Evolutionary conservation across 495 filamentous ascomycete genomes (phyloP).

Genomic region (Venustampulla echinocandica): DNA sequence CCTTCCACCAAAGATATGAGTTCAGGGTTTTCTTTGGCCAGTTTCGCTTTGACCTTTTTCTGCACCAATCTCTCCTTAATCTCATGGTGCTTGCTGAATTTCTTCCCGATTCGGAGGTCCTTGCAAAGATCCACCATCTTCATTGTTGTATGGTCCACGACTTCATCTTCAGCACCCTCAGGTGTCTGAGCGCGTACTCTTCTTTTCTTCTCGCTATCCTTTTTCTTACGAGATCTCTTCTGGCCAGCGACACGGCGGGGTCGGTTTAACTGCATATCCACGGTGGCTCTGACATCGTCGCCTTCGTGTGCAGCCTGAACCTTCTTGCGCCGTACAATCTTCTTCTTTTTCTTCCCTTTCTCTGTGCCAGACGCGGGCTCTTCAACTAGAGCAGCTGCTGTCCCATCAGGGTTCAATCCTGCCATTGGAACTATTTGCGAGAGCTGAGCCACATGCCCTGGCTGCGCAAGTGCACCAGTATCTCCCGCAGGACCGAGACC

Average conservation of each 20-base stretch:
- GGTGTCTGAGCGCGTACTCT: slow-evolving; percentile 53
- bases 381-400: slow-evolving; percentile 29
- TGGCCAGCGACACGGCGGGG: slow-evolving; percentile 1
- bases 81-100: slow-evolving; percentile 59
- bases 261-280: slow-evolving; percentile 13
- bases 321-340: slow-evolving; percentile 7
- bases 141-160: slow-evolving; percentile 58
- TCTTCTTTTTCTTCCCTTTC: slow-evolving; percentile 18
- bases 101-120: slow-evolving; percentile 69
- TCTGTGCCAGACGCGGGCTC: slow-evolving; percentile 9
- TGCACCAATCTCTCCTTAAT: slow-evolving; percentile 39
- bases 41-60: slow-evolving; percentile 30
- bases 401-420: slow-evolving; percentile 19
- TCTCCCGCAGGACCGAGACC: slow-evolving; percentile 8
- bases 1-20: slow-evolving; percentile 14
- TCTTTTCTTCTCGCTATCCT: slow-evolving; percentile 22
- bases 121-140: slow-evolving; percentile 80
- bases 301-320: slow-evolving; percentile 17
- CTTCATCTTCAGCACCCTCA: slow-evolving; percentile 63
- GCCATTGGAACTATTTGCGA: slow-evolving; percentile 15
- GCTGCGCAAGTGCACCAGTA: not conserved
- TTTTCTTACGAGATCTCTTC: slow-evolving; percentile 10
- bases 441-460: slow-evolving; percentile 4
- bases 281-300: slow-evolving; percentile 14
- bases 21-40: slow-evolving; percentile 27